These are phyloP conservation scores for Leptoxyphium fumago DNA, from an alignment of 2,329 filamentous ascomycete species.

Conservation along the genomic window DNA sequence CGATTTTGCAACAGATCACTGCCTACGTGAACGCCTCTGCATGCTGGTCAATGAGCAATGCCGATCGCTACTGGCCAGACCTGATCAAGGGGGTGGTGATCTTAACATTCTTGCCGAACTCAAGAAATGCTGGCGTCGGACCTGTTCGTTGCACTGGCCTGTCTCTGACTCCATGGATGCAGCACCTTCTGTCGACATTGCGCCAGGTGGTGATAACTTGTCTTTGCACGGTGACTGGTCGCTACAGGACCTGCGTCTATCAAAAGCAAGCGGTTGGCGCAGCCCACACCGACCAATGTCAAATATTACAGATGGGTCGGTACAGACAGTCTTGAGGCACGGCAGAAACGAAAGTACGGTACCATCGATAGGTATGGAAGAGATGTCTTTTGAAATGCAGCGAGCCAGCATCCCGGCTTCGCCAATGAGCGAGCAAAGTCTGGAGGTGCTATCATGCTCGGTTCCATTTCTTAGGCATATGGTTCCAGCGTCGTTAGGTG, in stretches of 20 bases:
- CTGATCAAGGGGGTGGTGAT: slow-evolving; percentile 43
- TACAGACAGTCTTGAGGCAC: background rate
- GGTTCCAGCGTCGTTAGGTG: slow-evolving; percentile 1
- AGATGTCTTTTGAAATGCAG: slow-evolving; percentile 2
- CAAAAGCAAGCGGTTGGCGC: background rate
- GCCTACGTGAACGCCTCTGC: slow-evolving; percentile 65
- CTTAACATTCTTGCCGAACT: slow-evolving; percentile 84
- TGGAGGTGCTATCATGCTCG: slow-evolving; percentile 46
- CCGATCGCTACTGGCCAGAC: slow-evolving; percentile 34
- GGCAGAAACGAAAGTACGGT: background rate
- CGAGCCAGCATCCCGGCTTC: slow-evolving; percentile 26
- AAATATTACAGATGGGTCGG: background rate
- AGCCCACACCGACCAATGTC: background rate
- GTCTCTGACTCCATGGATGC: slow-evolving; percentile 42
- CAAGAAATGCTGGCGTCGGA: slow-evolving; percentile 92
- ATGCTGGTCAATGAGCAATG: slow-evolving; percentile 56
- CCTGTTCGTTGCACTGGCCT: slow-evolving; percentile 84
- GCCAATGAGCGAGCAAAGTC: slow-evolving; percentile 34
- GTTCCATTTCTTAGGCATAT: slow-evolving; percentile 29
- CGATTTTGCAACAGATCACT: slow-evolving; percentile 69
- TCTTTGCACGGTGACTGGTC: slow-evolving; percentile 33
- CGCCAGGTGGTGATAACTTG: slow-evolving; percentile 51
- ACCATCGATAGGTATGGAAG: background rate
- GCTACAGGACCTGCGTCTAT: slow-evolving; percentile 28
- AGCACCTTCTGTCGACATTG: slow-evolving; percentile 50